Percentiles rank a stretch among this genome's conserved stretches.
phyloP scores from a whole-genome alignment of 805 yeast species.

The Yarrowia sp. region DNA sequence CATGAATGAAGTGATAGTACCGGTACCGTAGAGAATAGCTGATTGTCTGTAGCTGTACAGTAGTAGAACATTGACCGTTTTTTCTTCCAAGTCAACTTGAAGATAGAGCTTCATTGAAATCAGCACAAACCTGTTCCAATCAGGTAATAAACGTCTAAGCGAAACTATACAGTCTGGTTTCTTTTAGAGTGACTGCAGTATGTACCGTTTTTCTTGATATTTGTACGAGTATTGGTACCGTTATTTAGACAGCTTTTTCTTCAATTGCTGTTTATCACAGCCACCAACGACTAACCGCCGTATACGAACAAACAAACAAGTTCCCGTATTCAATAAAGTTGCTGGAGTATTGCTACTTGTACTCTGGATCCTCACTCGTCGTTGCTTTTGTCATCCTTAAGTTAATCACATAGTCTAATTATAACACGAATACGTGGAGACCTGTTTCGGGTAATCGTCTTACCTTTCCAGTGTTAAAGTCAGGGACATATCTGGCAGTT shows the following conservation, averaged over 20 bases:
- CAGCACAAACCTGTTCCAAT: not conserved
- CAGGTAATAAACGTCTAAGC: not conserved
- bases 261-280: too few relatives aligned
- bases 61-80: too few relatives aligned
- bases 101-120: not conserved
- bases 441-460: not conserved
- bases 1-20: not conserved
- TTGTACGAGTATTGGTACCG: too few relatives aligned
- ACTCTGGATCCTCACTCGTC: too few relatives aligned
- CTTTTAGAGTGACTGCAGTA: too few relatives aligned
- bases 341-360: not conserved
- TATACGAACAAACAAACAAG: too few relatives aligned
- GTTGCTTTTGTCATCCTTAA: not conserved
- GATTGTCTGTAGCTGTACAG: not conserved
- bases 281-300: too few relatives aligned
- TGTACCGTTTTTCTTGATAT: too few relatives aligned
- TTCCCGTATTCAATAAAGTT: not conserved
- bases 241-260: too few relatives aligned
- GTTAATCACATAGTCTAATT: not conserved
- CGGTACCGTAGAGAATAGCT: too few relatives aligned
- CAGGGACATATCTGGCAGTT: too few relatives aligned
- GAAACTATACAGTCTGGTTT: not conserved
- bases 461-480: not conserved
- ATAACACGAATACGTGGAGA: constrained; percentile 9
- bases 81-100: too few relatives aligned